phyloP scores from a whole-genome alignment of 2,329 filamentous ascomycete genomes.

The Monosporascus sp. region DNA sequence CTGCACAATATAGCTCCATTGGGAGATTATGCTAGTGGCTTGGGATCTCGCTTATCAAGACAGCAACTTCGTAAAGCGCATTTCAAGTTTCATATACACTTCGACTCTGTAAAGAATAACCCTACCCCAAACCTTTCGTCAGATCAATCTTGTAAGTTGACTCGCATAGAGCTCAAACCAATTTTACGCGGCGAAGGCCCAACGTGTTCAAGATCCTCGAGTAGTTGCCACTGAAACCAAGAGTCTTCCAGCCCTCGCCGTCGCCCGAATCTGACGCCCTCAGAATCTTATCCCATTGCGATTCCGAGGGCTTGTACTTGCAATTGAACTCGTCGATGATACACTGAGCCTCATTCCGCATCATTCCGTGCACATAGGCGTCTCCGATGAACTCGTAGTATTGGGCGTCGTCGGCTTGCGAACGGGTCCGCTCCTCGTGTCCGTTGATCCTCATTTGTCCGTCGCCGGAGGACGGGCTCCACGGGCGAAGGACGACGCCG shows the following conservation, averaged over 20 bases:
- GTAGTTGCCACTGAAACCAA: constrained; percentile 9
- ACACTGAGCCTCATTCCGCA: constrained; percentile 17
- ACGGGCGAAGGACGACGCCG: constrained; percentile 7
- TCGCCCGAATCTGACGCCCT: neutral
- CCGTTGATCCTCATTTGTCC: neutral
- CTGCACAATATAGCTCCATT: neutral
- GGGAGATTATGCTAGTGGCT: neutral
- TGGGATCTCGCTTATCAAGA: neutral
- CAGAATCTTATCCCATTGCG: neutral
- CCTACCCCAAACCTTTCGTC: neutral
- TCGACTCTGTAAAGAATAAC: neutral
- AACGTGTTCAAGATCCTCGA: constrained; percentile 15
- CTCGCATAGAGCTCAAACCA: constrained; percentile 3
- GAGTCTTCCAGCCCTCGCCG: constrained; percentile 12
- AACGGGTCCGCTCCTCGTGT: neutral
- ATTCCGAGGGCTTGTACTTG: constrained; percentile 10
- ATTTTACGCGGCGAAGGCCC: constrained; percentile 9
- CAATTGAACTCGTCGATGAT: constrained; percentile 18
- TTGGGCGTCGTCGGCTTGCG: neutral
- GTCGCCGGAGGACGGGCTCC: neutral
- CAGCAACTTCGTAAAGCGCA: no score
- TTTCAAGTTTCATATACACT: no score
- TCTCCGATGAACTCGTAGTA: constrained; percentile 19
- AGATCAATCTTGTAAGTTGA: no score
- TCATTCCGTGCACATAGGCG: constrained; percentile 19